Evolutionary conservation across 2,329 filamentous ascomycete species (phyloP), one percentile per base, ranked within the genome.

Genomic region (Aspergillus puulaauensis): DNA sequence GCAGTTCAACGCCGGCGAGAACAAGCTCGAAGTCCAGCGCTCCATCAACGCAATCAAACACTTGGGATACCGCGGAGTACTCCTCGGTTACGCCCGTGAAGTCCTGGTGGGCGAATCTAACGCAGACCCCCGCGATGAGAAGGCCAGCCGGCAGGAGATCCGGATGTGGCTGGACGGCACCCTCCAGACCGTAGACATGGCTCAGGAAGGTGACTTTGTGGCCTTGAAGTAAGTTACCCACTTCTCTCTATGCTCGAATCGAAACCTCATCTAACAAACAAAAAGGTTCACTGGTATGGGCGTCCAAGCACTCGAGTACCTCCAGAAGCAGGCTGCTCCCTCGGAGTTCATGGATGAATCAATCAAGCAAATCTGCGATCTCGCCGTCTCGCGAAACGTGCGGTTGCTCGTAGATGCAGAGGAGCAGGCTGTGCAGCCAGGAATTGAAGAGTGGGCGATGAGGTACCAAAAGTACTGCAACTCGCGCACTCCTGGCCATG

Each of bases 1-100:
- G 57, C 83, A 85, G 47, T 85, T 85, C 68, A 84, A 82, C 60
- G 82, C 82, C 0, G 82, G 82, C 0, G 77, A 77, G 27, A 83
- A 79, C 52, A 73, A 76, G 41, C 54, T 58, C 1, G 81, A 84
- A 55, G 80, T 84, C 2, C 71, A 75, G 33, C 68, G 68, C 5
- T 81, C 78, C 0, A 75, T 82, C 23, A 66, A 70, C 3, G 71
- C 73, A 1, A 79, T 84, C 51, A 81, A 80, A 62, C 59, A 62
- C 0, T 67, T 84, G 19, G 83, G 82, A 15, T 84, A 79, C 61
- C 73, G 78, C 11, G 82, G 82, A 3, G 79, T 84, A 2, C 79
- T 84, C 6, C 72, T 84, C 3, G 78, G 79, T 19, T 85, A 84
- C 63, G 82, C 80, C 4, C 79, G 78, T 47, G 82, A 85, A 60